Base-by-base conservation (phyloP, 768 basidiomycete genomes). In the Kwoniella mangroviensis region DNA sequence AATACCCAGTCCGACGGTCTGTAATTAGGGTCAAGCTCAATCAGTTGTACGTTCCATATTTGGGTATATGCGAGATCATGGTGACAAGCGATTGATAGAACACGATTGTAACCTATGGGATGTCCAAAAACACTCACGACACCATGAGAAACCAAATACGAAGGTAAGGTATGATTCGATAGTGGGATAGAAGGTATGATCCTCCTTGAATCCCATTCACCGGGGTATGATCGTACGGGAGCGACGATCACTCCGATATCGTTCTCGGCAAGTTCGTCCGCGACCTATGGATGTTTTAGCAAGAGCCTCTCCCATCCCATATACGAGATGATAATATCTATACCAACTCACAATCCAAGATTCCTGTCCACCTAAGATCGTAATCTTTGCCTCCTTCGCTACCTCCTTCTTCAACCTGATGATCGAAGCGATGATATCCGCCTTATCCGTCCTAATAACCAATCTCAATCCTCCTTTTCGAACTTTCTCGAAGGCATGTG, bases 131-230 rank as follows among this genome's bases (percentile, higher is more conserved):
- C n/a, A 77, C 76, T 68, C 49, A 88, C 88, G 17, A 97, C 91
- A 28, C 89, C 89, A 54, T 91, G 87, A 2, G 85, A 84, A 19
- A 90, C 79, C 22, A 98, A 87, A 62, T 86, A 85, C 24, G 87
- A 85, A 52, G 93, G 84, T 0, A 88, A 85, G 63, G 85, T 90
- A 54, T 87, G 73, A 83, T 86, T 84, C 9, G 90, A 87, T 13
- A 93, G 80, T 4, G 93, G 93, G 2, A 90, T 90, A 1, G 92
- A 92, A 26, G 92, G 89, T 7, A 85, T 55, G 52, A 89, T 88
- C 67, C 91, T 85, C 56, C 85, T 84, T 67, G 85, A 81, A 73
- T 91, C 90, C 93, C 93, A 97, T 7, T 77, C 64, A 34, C 78
- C 75, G 0, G 94, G 94, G 85, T 90, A 93, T 5, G 92, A 86